Evolutionary conservation across 306 rosid species (phyloP), one percentile per base, ranked within the genome.

Genomic region (Vigna nakashimae): DNA sequence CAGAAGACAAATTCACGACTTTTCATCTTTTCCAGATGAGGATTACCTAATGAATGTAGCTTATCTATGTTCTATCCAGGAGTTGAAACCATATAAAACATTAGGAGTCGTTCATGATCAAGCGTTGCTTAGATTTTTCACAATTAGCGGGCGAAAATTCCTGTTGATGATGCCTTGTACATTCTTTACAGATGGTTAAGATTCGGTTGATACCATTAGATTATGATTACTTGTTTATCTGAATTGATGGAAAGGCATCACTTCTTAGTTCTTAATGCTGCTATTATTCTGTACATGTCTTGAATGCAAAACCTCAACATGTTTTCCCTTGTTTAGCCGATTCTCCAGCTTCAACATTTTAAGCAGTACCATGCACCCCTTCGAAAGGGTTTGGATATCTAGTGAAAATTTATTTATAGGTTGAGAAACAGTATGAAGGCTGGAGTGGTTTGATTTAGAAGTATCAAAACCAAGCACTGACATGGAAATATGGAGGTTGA

Each of bases 141-240:
- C 71, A 52, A 73, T 76, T 73, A 74, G 84, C 84, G 14, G 50
- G 73, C 34, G 4, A 72, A 71, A 79, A 53, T 63, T 84, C 82
- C 74, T 72, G 84, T 52, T 65, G 87, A 84, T 68, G 73, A 68
- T 88, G 87, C 86, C 82, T 76, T 91, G 90, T 91, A 89, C 87
- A 88, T 86, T 77, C 78, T 76, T 86, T 49, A 89, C 87, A 58
- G 74, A 86, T 86, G 82, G 89, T 77, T 70, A 80, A 80, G 82
- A 82, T 78, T 83, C 77, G 85, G 92, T 86, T 79, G 84, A 79
- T 77, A 87, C 82, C 34, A 74, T 60, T 72, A 69, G 60, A 63
- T 79, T 80, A 42, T 42, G 12, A 83, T 76, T 69, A 49, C 79
- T 65, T 63, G 74, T 89, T 83, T 82, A 82, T 82, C 81, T 79